Evolutionary conservation across 495 filamentous ascomycete genomes (phyloP).

Genomic region (Neurospora sp.): DNA sequence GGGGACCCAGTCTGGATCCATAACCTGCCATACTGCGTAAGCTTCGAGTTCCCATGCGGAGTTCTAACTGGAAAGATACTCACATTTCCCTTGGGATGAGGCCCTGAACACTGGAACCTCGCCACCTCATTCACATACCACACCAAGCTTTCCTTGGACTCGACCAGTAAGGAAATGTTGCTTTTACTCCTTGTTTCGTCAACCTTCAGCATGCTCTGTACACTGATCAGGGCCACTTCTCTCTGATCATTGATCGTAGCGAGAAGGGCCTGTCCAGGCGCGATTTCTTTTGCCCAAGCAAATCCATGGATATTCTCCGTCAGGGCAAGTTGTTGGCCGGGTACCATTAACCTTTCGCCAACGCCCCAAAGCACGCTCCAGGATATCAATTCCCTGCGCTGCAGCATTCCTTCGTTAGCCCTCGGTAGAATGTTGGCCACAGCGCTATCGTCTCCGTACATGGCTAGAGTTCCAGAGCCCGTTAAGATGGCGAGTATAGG

Average conservation of each 20-base stretch:
- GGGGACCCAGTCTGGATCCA: conserved; percentile 30
- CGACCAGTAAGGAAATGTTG: background rate
- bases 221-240: conserved; percentile 33
- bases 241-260: conserved; percentile 32
- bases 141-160: conserved; percentile 14
- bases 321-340: conserved; percentile 20
- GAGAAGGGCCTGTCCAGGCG: conserved; percentile 25
- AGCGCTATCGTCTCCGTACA: conserved; percentile 33
- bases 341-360: conserved; percentile 37
- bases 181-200: conserved; percentile 7
- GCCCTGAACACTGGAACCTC: conserved; percentile 30
- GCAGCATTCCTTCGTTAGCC: conserved; percentile 20
- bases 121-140: conserved; percentile 35
- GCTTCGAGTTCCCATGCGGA: background rate
- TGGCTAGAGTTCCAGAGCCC: conserved; percentile 26
- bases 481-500: conserved; percentile 33
- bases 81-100: conserved; percentile 27
- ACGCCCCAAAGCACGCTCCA: conserved; percentile 36
- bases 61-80: conserved; percentile 4
- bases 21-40: conserved; percentile 4
- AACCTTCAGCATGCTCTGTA: conserved; percentile 18
- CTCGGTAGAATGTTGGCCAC: conserved; percentile 13
- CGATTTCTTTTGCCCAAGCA: conserved; percentile 35
- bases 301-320: conserved; percentile 34
- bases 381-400: conserved; percentile 15